Evolutionary conservation across 805 yeast genomes (phyloP), one percentile per base, ranked within the genome.

Genomic region (Crinitomyces ghanaensis): DNA sequence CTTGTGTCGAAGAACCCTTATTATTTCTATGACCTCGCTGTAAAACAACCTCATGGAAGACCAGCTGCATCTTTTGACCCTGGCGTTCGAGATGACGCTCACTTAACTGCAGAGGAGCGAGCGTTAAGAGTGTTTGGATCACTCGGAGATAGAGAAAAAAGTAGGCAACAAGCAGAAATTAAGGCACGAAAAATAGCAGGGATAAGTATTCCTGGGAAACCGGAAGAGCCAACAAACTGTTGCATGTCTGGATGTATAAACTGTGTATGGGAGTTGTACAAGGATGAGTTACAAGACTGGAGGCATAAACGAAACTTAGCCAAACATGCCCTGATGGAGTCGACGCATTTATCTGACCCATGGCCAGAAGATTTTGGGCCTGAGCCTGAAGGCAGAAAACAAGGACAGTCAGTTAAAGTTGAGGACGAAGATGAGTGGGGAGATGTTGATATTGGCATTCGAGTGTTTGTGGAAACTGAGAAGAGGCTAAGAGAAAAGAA

Each of bases 181-280:
- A 39, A 56, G 20, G 46, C 52, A 5, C 46, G 53, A 20, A 41
- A 44, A 2, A 65, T 70, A 3, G 76, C 68, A 0, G 96, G 96
- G 0, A 63, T 91, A 0, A 54, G 51, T 5, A 93, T 88, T 0
- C 95, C 95, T 2, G 72, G 70, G n/a, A 70, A 67, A 50, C 97
- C 98, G 0, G 62, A 59, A 4, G 95, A 83, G 45, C 97, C 97
- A 2, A 94, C 86, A 46, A 85, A 88, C 54, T 88, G 98, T 55
- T 88, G 98, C 56, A 85, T 85, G 94, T 77, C 91, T 37, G 98
- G 98, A 1, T 88, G 98, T 56, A 75, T 83, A 19, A 85, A 88
- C 56, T 88, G 98, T 56, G 97, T 88, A 2, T 91, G 97, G 97
- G 95, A 86, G 47, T 60, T 82, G 35, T 88, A 73, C 53, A 77